Evolutionary conservation across 345 rosid species (phyloP).

Genomic region (Citrus australasica): DNA sequence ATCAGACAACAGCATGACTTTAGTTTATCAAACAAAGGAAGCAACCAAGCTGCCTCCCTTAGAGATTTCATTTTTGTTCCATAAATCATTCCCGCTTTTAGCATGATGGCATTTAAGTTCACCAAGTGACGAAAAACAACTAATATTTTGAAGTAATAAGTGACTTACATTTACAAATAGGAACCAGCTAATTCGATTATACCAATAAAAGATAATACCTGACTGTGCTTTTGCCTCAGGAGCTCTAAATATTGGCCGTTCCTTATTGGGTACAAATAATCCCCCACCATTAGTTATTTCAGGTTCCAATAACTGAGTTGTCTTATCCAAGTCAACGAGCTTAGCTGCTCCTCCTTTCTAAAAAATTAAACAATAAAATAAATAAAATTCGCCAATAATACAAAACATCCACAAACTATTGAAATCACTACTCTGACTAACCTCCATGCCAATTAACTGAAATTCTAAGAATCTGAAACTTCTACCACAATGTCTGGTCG

Average conservation of each 20-base stretch:
- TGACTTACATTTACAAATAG: neutral
- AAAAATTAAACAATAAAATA: neutral
- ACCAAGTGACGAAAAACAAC: neutral
- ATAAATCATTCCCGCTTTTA: neutral
- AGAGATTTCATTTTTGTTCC: neutral
- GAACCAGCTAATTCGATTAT: neutral
- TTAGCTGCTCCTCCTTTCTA: conserved; percentile 5
- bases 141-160: neutral
- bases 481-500: neutral
- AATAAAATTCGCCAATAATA: neutral
- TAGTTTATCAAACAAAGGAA: neutral
- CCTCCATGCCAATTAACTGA: conserved; percentile 3
- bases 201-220: conserved; percentile 29
- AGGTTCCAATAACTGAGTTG: conserved; percentile 30
- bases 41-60: neutral
- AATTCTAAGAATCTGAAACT: conserved; percentile 1
- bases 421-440: neutral
- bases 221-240: conserved; percentile 45
- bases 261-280: conserved; percentile 37
- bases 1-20: neutral
- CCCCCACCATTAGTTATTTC: conserved; percentile 33
- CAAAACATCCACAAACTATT: neutral
- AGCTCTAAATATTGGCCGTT: conserved; percentile 48
- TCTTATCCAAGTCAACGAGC: conserved; percentile 31
- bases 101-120: neutral